These are phyloP conservation scores for Chondrus crispus DNA, from an alignment of 23 red algal species.

Conservation along the genomic window DNA sequence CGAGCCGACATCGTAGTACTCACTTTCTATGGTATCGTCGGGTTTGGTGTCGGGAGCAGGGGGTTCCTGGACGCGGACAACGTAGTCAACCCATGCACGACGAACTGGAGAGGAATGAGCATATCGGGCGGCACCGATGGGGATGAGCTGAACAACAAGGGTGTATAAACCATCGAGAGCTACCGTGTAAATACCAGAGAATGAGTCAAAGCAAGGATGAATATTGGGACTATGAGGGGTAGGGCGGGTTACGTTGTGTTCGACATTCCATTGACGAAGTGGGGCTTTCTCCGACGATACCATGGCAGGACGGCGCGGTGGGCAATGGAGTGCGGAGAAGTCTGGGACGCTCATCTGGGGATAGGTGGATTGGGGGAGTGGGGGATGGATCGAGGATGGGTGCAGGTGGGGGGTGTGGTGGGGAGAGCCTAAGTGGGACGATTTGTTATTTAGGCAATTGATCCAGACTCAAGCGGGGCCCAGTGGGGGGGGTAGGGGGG, in stretches of 20 bases:
- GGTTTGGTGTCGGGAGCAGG: neutral
- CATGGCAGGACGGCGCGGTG: neutral
- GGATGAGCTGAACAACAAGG: conserved; percentile 46
- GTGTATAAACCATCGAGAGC: conserved; percentile 45
- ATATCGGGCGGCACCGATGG: neutral
- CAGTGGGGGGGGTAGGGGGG: neutral
- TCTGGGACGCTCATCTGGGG: conserved; percentile 6
- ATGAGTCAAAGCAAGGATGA: conserved; percentile 9
- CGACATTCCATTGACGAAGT: conserved; percentile 16
- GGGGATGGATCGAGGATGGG: neutral
- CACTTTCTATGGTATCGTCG: conserved; percentile 16
- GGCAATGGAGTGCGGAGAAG: conserved; percentile 49
- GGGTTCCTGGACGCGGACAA: conserved; percentile 33
- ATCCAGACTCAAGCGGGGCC: neutral
- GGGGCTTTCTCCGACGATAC: neutral
- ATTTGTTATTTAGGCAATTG: neutral
- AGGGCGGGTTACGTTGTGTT: neutral
- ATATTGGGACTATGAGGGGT: neutral
- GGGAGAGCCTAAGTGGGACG: neutral
- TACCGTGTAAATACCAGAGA: conserved; percentile 1
- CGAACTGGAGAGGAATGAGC: neutral
- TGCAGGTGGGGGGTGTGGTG: neutral
- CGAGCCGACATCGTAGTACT: conserved; percentile 36
- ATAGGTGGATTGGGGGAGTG: neutral
- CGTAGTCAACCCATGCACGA: conserved; percentile 28